Conservation (phyloP, 345 rosid genomes). For the Mangifera indica region DNA sequence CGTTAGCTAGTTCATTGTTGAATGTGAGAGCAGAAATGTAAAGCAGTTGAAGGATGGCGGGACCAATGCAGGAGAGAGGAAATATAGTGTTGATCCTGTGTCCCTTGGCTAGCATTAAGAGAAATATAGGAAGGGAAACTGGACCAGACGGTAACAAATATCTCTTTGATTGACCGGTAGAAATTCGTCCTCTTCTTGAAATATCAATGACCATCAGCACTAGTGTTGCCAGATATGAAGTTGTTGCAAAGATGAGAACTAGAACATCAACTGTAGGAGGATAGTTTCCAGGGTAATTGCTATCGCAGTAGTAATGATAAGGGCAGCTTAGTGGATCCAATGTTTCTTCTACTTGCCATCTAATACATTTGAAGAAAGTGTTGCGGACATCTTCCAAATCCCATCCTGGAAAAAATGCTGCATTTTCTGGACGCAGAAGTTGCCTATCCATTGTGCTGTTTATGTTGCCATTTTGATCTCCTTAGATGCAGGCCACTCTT, state of each 20-base stretch:
- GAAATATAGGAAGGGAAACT: slow-evolving; percentile 54
- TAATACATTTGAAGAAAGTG: slow-evolving; percentile 66
- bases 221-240: slow-evolving; percentile 47
- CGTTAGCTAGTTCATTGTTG: slow-evolving; percentile 36
- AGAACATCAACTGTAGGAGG: slow-evolving; percentile 46
- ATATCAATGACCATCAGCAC: slow-evolving; percentile 38
- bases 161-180: slow-evolving; percentile 39
- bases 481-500: slow-evolving; percentile 10
- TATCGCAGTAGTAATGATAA: slow-evolving; percentile 80
- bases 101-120: slow-evolving; percentile 66
- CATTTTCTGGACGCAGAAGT: slow-evolving; percentile 16
- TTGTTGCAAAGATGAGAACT: slow-evolving; percentile 38
- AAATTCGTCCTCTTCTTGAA: slow-evolving; percentile 31
- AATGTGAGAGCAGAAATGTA: slow-evolving; percentile 62
- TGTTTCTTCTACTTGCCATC: slow-evolving; percentile 85
- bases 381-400: slow-evolving; percentile 36
- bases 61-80: slow-evolving; percentile 62
- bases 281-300: slow-evolving; percentile 54
- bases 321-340: slow-evolving; percentile 75
- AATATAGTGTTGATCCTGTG: slow-evolving; percentile 55
- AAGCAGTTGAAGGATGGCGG: slow-evolving; percentile 59
- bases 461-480: slow-evolving; percentile 7
- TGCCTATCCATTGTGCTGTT: slow-evolving; percentile 26
- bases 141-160: slow-evolving; percentile 73
- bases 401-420: slow-evolving; percentile 37